Evolutionary conservation across 2,329 filamentous ascomycete species (phyloP), one percentile per base, ranked within the genome.

Genomic region (Aspergillus proliferans): DNA sequence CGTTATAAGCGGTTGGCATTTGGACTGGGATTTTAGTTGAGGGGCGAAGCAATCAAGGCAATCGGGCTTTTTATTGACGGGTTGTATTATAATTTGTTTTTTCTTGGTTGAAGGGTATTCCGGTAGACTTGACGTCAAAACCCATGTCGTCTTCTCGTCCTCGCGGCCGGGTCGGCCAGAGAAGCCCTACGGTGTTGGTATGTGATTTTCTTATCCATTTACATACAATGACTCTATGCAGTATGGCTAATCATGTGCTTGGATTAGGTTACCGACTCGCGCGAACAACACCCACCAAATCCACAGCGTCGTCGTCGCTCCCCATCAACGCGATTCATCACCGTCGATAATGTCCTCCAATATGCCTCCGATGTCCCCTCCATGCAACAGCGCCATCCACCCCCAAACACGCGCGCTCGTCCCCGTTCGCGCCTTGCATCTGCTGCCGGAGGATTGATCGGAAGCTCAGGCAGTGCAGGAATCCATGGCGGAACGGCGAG

Each of bases 311-410:
- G 58, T 30, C 64, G 64, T 21, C 63, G 66, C 36, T 62, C 63
- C 36, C 62, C 58, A 7, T 56, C 78, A 58, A 91, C 83, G 75
- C 87, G 82, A 60, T 87, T 87, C 68, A 88, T 97, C 65, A 83
- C 79, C 14, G 92, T 98, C 68, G 93, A 98, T 73, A 95, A 92
- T 66, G 87, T 97, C 56, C 83, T 98, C 4, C 90, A 95, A 67
- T 88, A 95, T 73, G 86, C 90, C 51, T 93, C 89, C 45, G 91
- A 96, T 64, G 93, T 98, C 38, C 93, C 93, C 1, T 97, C 93
- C 0, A 91, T 90, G 61, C 92, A 96, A 69, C 88, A 89, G 48
- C 84, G 93, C 36, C 78, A 82, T 0, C 86, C 87, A 1, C 73
- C 76, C 26, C 63, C 75, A 63, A 66, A 50, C 46, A 54, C 58